Evolutionary conservation across 2,329 filamentous ascomycete species (phyloP).

Genomic region (Trichoderma pleuroti): DNA sequence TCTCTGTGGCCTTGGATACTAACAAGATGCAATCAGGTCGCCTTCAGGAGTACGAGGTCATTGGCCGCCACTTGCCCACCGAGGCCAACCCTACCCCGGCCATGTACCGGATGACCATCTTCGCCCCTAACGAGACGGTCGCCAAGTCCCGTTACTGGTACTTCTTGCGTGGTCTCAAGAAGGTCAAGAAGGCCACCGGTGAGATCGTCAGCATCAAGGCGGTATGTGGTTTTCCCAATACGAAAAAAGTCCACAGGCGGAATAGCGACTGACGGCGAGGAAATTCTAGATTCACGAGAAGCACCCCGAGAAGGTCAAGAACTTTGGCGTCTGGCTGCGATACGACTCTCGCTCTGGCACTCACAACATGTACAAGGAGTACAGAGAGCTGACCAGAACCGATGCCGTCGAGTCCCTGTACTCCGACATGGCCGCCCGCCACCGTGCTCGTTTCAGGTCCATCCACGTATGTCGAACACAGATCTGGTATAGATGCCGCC

Average conservation of each 20-base stretch:
- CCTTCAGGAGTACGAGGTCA: slow-evolving; percentile 99
- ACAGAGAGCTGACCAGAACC: slow-evolving; percentile 95
- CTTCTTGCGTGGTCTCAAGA: slow-evolving; percentile 97
- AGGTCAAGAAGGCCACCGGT: slow-evolving; percentile 99
- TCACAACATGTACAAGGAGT: slow-evolving; percentile 99
- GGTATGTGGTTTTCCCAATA: slow-evolving; percentile 50
- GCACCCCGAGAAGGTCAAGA: slow-evolving; percentile 99
- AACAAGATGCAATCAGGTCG: slow-evolving; percentile 64
- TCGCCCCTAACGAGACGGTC: slow-evolving; percentile 95
- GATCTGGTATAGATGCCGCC: neutral
- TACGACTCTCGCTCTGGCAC: slow-evolving; percentile 99
- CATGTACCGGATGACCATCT: slow-evolving; percentile 99
- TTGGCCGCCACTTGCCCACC: slow-evolving; percentile 97
- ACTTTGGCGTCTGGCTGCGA: slow-evolving; percentile 99
- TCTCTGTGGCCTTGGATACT: slow-evolving; percentile 27
- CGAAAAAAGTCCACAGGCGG: neutral
- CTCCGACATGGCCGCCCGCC: slow-evolving; percentile 99
- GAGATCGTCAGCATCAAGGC: slow-evolving; percentile 97
- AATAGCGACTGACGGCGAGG: slow-evolving; percentile 18
- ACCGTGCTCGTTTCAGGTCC: slow-evolving; percentile 93
- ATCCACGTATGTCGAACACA: slow-evolving; percentile 77
- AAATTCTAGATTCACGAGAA: slow-evolving; percentile 87
- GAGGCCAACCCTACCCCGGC: slow-evolving; percentile 96
- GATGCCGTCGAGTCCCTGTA: slow-evolving; percentile 96
- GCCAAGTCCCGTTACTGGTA: slow-evolving; percentile 99